phyloP scores from a whole-genome alignment of 2,329 filamentous ascomycete species.

The Dactylellina leptospora region DNA sequence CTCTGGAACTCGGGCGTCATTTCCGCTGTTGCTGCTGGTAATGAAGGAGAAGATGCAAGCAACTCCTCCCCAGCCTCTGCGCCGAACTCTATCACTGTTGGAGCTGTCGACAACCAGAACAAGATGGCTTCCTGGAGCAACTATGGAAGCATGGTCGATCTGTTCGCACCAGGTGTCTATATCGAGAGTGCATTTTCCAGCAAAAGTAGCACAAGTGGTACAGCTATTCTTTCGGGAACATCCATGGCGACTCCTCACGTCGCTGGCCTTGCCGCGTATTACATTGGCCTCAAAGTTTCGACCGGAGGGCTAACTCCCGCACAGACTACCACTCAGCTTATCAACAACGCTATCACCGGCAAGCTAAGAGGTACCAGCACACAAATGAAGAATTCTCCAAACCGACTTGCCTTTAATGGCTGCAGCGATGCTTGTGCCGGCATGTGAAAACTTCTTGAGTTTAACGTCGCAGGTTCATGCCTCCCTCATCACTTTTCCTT shows the following conservation, averaged over 20 bases:
- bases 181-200: constrained; percentile 64
- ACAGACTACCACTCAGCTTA: neutral
- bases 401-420: neutral
- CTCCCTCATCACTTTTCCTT: neutral
- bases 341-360: neutral
- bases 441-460: neutral
- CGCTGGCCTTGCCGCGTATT: constrained; percentile 73
- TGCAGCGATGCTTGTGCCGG: neutral
- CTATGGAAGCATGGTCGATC: constrained; percentile 65
- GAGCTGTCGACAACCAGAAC: constrained; percentile 61
- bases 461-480: neutral
- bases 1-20: constrained; percentile 62
- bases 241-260: constrained; percentile 72
- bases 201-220: constrained; percentile 63
- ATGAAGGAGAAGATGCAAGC: constrained; percentile 54
- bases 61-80: constrained; percentile 60
- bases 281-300: constrained; percentile 58
- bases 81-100: constrained; percentile 61
- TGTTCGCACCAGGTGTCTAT: constrained; percentile 68
- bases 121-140: constrained; percentile 61
- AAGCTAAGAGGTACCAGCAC: neutral
- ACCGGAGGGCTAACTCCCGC: neutral
- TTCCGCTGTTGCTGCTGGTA: constrained; percentile 60
- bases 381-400: neutral
- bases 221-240: constrained; percentile 65